Base-by-base conservation (phyloP, 2,329 filamentous ascomycete genomes). In the Leptographium galeiforme region DNA sequence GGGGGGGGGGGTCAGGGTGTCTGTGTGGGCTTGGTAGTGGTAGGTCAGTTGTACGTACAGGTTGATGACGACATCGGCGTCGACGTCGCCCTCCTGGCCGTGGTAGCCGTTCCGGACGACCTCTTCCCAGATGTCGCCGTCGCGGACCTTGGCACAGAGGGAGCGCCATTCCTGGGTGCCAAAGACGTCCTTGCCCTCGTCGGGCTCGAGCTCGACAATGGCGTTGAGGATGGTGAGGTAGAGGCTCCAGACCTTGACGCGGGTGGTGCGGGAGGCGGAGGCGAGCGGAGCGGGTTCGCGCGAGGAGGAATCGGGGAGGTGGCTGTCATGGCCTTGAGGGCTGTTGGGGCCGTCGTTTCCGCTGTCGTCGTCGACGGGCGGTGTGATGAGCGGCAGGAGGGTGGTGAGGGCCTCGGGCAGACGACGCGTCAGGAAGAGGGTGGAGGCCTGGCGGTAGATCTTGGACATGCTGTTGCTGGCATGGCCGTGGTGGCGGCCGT, bases 171-270 rank as follows among this genome's bases (percentile, higher is more conserved):
- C 84, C 63, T 87, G 81, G 51, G 81, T 82, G 4, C 93, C 93
- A 70, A 97, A 95, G 13, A 84, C 79, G 51, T 84, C 80, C 71
- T 93, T 95, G 50, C 91, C 93, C 67, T 96, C 90, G 60, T 95
- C 88, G 2, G 87, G 76, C 53, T 89, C 89, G 64, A 97, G 75
- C 63, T 97, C 91, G 39, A 95, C 75, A 58, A 96, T 85, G 41
- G 89, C 86, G 70, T 96, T 95, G 57, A 97, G 75, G 50, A 96
- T 85, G 18, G 90, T 95, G 59, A 97, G 78, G 66, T 97, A 98
- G 62, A 98, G 77, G 67, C 89, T 95, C 93, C 93, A 98, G 58
- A 97, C 85, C 69, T 97, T 98, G 67, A 95, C 85, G 59, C 90
- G 77, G 54, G 88, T 93, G 36, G 84, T 86, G 59, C 85, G 81